These are phyloP conservation scores for Solanum etuberosum DNA, from an alignment of 257 asterid species.

Conservation along the genomic window DNA sequence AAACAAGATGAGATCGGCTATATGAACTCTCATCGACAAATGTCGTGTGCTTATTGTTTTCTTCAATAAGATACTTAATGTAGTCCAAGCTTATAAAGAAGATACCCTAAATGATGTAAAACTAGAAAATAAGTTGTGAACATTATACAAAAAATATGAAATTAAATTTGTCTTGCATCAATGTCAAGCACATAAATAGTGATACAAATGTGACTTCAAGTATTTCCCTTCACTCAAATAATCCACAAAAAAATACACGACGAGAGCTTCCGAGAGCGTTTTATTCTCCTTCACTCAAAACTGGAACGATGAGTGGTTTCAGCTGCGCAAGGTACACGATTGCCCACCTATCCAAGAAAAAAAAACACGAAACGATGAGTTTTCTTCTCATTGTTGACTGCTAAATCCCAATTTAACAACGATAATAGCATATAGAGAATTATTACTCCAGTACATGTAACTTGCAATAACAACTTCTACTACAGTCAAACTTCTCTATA, in stretches of 20 bases:
- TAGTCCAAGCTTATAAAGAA: background rate
- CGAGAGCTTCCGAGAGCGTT: background rate
- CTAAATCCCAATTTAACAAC: background rate
- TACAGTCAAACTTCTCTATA: background rate
- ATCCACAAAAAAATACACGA: constrained; percentile 1
- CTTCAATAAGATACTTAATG: background rate
- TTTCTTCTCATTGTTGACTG: background rate
- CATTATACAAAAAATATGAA: constrained; percentile 1
- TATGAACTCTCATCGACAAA: background rate
- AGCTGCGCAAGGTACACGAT: constrained; percentile 83
- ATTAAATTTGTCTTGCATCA: background rate
- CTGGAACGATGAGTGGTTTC: constrained; percentile 89
- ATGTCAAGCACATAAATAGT: background rate
- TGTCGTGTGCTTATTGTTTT: background rate
- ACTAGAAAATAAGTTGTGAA: background rate
- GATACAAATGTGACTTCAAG: constrained; percentile 5
- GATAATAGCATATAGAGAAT: background rate
- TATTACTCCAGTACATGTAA: background rate
- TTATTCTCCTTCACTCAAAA: constrained; percentile 55
- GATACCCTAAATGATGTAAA: background rate
- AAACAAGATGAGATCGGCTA: background rate
- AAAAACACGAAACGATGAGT: constrained; percentile 1
- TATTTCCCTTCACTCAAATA: constrained; percentile 3
- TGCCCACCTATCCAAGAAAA: constrained; percentile 58
- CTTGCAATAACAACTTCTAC: background rate